Percentiles rank a stretch among this genome's conserved stretches.
phyloP scores from a whole-genome alignment of 805 yeast genomes.

The Saccharomycopsis fodiens region DNA sequence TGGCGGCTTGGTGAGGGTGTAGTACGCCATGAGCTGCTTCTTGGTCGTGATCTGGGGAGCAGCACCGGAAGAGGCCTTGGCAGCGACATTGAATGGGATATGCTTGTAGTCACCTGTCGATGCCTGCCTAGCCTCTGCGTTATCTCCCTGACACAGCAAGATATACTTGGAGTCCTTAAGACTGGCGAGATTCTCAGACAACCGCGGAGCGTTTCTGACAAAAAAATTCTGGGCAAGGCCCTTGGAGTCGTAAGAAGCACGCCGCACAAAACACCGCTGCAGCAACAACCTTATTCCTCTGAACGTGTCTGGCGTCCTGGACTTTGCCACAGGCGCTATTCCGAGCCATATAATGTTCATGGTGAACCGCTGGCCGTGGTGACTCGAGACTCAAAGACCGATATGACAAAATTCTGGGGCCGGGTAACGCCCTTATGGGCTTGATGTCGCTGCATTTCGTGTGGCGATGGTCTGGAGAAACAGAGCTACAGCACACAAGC shows the following conservation, averaged over 20 bases:
- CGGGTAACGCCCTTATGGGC: too few species aligned
- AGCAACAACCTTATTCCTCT: too few species aligned
- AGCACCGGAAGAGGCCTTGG: conserved; percentile 1
- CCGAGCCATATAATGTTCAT: too few species aligned
- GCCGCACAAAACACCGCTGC: too few species aligned
- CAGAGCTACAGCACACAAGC: neutral
- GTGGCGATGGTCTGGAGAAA: neutral
- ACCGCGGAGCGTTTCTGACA: conserved; percentile 9
- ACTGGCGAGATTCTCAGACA: conserved; percentile 6
- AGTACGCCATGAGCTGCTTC: conserved; percentile 48
- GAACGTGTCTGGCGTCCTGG: too few species aligned
- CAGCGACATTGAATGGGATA: conserved; percentile 17
- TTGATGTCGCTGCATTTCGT: neutral
- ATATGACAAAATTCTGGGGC: too few species aligned
- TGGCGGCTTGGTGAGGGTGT: conserved; percentile 85
- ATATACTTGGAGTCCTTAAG: conserved; percentile 16
- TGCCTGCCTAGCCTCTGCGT: conserved; percentile 30
- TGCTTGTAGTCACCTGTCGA: too few species aligned
- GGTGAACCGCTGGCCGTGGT: too few species aligned
- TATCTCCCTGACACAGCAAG: conserved; percentile 22
- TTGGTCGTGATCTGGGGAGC: conserved; percentile 24
- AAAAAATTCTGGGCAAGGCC: conserved; percentile 6
- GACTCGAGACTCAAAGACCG: too few species aligned
- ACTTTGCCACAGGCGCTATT: too few species aligned
- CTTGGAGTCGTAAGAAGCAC: too few species aligned